phyloP scores from a whole-genome alignment of 2,329 filamentous ascomycete species.

The Clonostachys rosea region DNA sequence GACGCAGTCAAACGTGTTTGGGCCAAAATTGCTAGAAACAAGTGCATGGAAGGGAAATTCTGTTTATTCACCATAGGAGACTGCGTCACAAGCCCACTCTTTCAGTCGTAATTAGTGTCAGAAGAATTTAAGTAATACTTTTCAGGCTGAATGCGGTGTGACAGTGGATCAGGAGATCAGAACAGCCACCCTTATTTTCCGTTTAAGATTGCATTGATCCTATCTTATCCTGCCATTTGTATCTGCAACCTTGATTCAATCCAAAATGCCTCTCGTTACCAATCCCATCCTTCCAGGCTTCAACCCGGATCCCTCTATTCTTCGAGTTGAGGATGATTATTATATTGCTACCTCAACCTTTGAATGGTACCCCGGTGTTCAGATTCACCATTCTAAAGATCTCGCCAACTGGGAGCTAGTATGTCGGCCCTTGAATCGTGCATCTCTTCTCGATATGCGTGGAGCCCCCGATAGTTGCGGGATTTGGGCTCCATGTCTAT shows the following conservation, averaged over 20 bases:
- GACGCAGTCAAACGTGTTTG: too few species aligned
- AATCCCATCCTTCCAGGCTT: slow-evolving; percentile 55
- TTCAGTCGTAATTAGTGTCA: too few species aligned
- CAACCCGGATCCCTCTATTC: slow-evolving; percentile 49
- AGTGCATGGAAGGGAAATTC: too few species aligned
- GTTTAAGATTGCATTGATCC: too few species aligned
- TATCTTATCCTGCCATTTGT: too few species aligned
- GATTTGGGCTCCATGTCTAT: slow-evolving; percentile 60
- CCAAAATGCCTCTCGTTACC: slow-evolving; percentile 38
- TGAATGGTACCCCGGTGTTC: slow-evolving; percentile 50
- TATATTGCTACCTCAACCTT: slow-evolving; percentile 53
- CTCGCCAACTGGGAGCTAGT: slow-evolving; percentile 47
- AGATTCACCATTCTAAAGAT: slow-evolving; percentile 49
- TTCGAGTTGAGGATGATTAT: slow-evolving; percentile 46
- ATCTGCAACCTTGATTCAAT: background rate
- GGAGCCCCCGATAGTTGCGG: slow-evolving; percentile 55
- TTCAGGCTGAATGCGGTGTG: too few species aligned
- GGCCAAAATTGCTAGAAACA: too few species aligned
- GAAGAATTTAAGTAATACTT: too few species aligned
- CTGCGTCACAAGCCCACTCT: too few species aligned
- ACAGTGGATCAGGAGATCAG: too few species aligned
- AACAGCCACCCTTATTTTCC: too few species aligned
- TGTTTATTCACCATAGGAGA: too few species aligned
- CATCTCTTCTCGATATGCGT: slow-evolving; percentile 49
- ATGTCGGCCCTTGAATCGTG: slow-evolving; percentile 40